Evolutionary conservation across 1,284 basidiomycete genomes (phyloP).

Genomic region (Naganishia albida): DNA sequence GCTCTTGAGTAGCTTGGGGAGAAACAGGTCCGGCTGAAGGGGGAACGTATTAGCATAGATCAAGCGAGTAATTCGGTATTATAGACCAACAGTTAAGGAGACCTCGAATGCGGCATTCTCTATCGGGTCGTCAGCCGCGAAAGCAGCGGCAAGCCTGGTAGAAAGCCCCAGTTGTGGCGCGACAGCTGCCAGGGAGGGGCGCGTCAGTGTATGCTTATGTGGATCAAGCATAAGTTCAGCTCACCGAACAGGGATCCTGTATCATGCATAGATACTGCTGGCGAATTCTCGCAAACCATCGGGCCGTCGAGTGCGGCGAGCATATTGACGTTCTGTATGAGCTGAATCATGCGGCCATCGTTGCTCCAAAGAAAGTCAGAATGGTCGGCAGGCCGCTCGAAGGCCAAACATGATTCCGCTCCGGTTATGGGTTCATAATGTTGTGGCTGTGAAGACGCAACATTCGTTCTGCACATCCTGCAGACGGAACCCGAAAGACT

Average conservation of each 20-base stretch:
- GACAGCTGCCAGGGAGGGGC: slow-evolving; percentile 90
- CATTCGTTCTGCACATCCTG: neutral
- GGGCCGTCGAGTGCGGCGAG: too few relatives aligned
- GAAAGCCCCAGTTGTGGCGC: slow-evolving; percentile 76
- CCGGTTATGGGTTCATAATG: neutral
- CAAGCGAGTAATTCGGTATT: too few relatives aligned
- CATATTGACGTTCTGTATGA: neutral
- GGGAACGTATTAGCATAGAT: neutral
- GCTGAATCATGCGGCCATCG: neutral
- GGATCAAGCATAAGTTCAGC: neutral
- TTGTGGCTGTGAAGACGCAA: neutral
- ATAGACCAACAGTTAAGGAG: neutral
- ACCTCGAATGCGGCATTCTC: neutral
- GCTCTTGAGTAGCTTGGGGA: slow-evolving; percentile 11
- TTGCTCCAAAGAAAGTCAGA: slow-evolving; percentile 1
- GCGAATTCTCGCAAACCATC: too few relatives aligned
- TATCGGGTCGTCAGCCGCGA: neutral
- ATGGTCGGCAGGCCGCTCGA: slow-evolving; percentile 1
- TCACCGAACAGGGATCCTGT: slow-evolving; percentile 15
- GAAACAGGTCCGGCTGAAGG: slow-evolving; percentile 6
- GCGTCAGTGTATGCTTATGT: slow-evolving; percentile 47
- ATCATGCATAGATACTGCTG: neutral
- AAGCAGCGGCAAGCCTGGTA: neutral
- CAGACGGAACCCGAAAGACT: neutral
- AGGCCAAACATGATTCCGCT: slow-evolving; percentile 1